Base-by-base conservation (phyloP, 2,329 filamentous ascomycete species). In the Huntiella savannae region DNA sequence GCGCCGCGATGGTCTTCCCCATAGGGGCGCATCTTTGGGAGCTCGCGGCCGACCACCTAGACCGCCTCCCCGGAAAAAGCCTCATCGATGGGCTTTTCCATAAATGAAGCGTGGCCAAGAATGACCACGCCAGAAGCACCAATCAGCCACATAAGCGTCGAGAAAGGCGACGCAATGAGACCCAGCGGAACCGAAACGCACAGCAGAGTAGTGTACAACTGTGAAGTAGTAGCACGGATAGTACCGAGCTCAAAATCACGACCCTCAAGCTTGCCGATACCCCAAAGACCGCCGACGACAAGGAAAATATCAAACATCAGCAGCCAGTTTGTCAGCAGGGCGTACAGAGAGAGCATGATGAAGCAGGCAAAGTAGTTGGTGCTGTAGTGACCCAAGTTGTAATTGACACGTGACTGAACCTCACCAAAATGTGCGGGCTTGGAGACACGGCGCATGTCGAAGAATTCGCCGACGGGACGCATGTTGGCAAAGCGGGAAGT, bases 61-160 rank as follows among this genome's bases (percentile, higher is more conserved):
- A 98, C 91, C 87, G 91, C 88, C 88, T 98, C 91, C 87, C 92
- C 91, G 74, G 88, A 95, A 95, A 98, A 98, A 95, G 87, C 87
- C 87, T 92, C 88, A 79, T 96, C 91, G 71, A 96, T 94, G 50
- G 88, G 88, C 75, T 94, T 95, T 63, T 96, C 88, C 81, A 96
- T 79, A 61, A 96, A 77, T 53, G 86, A 74, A 55, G 91, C 91
- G 68, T 98, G 91, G 65, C 91, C 91, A 54, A 96, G 69, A 55
- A 96, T 92, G 61, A 79, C 83, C 61, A 95, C 85, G 62, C 85
- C 87, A 55, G 82, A 88, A 56, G 91, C 91, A 61, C 91, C 91
- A 59, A 96, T 85, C 60, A 98, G 74, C 91, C 91, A 96, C 56
- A 96, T 77, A 56, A 87, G 73, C 44, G 86, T 92, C 57, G 73